These are phyloP conservation scores for Pouteria glomerata DNA, from an alignment of 148 eudicot genomes.

Conservation along the genomic window DNA sequence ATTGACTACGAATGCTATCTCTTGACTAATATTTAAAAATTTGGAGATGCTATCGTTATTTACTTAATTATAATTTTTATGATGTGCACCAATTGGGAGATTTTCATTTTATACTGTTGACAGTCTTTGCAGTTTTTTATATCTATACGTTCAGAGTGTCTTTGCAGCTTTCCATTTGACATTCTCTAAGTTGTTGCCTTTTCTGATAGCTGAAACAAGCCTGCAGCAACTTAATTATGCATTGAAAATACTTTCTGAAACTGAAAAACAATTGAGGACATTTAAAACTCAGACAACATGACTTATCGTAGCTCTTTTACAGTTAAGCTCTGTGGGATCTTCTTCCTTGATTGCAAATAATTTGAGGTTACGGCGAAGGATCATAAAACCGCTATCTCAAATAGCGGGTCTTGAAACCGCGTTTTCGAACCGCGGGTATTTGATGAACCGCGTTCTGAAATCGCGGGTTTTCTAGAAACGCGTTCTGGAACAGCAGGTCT, in stretches of 20 bases:
- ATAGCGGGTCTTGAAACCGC: too few relatives aligned
- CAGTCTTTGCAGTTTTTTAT: too few relatives aligned
- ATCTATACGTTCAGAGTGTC: too few relatives aligned
- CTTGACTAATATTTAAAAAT: neutral
- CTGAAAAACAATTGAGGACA: constrained; percentile 81
- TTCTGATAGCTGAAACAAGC: constrained; percentile 66
- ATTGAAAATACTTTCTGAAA: constrained; percentile 70
- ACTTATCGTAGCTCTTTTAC: constrained; percentile 89
- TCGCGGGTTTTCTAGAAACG: too few relatives aligned
- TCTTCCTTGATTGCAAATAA: constrained; percentile 47
- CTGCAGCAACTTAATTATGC: constrained; percentile 81
- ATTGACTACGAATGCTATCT: neutral
- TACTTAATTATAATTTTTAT: too few relatives aligned
- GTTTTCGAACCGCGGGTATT: too few relatives aligned
- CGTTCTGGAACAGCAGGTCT: too few relatives aligned
- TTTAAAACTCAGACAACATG: constrained; percentile 86
- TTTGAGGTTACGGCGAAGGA: too few relatives aligned
- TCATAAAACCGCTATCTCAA: too few relatives aligned
- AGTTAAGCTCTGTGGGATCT: constrained; percentile 56
- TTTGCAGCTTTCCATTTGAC: neutral
- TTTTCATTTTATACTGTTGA: too few relatives aligned
- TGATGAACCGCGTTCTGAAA: too few relatives aligned
- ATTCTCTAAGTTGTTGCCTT: neutral
- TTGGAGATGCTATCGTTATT: neutral
- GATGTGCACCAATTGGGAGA: too few relatives aligned